Conservation (phyloP, 164 flowering plant genomes). For the Berberis thunbergii region DNA sequence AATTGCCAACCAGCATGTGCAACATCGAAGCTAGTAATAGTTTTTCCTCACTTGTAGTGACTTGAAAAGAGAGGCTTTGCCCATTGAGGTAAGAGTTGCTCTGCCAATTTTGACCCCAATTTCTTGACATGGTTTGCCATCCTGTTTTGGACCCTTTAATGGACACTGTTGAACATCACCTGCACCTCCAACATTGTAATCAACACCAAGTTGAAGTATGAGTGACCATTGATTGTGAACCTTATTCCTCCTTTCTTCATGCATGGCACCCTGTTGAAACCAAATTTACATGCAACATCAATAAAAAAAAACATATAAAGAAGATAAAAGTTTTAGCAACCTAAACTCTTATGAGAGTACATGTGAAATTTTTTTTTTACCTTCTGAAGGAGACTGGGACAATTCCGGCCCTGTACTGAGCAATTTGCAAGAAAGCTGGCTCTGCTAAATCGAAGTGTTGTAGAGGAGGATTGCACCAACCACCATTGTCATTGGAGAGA, state of each 20-base stretch:
- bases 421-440: constrained; percentile 33
- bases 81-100: constrained; percentile 59
- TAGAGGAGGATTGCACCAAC: constrained; percentile 46
- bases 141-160: constrained; percentile 58
- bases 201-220: constrained; percentile 68
- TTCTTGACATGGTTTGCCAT: constrained; percentile 66
- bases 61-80: constrained; percentile 50
- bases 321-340: too few species aligned
- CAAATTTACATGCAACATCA: too few species aligned
- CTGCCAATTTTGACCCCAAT: constrained; percentile 84
- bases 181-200: constrained; percentile 65
- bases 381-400: constrained; percentile 40
- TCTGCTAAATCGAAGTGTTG: constrained; percentile 45
- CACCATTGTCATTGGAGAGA: constrained; percentile 37
- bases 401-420: constrained; percentile 41
- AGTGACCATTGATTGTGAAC: constrained; percentile 68
- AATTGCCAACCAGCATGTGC: constrained; percentile 57
- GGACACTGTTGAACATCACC: constrained; percentile 54
- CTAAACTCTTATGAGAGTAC: too few species aligned
- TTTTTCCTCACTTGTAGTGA: constrained; percentile 59
- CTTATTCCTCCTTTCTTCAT: constrained; percentile 57
- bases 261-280: constrained; percentile 45
- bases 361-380: constrained; percentile 11
- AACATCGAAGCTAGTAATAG: constrained; percentile 44
- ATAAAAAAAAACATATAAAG: too few species aligned